Base-by-base conservation (phyloP, 2,329 filamentous ascomycete species). In the Fusarium nodosum region DNA sequence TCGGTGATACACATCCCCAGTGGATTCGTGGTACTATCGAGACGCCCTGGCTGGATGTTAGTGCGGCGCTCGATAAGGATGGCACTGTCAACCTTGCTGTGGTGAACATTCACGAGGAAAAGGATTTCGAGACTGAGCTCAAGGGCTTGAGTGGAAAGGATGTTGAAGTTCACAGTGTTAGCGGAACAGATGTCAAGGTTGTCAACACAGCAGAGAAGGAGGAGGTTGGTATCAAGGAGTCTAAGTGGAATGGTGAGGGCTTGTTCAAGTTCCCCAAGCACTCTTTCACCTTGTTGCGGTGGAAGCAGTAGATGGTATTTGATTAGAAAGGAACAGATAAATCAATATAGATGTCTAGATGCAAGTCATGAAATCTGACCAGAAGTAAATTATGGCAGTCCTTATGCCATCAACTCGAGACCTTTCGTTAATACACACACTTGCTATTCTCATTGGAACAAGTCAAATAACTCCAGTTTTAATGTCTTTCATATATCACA, bases 31-130 rank as follows among this genome's bases (percentile, higher is more conserved):
- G 86, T 12, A 84, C 88, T 5, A 85, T 92, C 66, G 88, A 91
- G 70, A 90, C 90, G 9, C 90, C 91, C 10, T 93, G 87, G 82
- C 77, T 93, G 58, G 91, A 93, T 75, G 89, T 90, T 28, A 90
- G 88, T 67, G 90, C 89, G 3, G 81, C 85, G 3, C 71, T 90
- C 7, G 82, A 84, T 46, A 84, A 76, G 36, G 88, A 83, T 28
- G 91, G 91, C 0, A 85, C 82, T 54, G 82, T 91, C 2, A 91
- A 84, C 67, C 72, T 95, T 67, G 91, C 87, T 5, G 91, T 94
- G 1, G 91, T 93, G 18, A 96, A 96, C 76, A 85, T 93, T 31
- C 83, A 85, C 64, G 88, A 91, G 66, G 83, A 84, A 11, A 82
- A 85, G 66, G 86, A 84, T 58, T 89, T 90, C 56, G 83, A 86